Evolutionary conservation across 148 eudicot species (phyloP), one percentile per base, ranked within the genome.

Genomic region (Diospyros kaki): DNA sequence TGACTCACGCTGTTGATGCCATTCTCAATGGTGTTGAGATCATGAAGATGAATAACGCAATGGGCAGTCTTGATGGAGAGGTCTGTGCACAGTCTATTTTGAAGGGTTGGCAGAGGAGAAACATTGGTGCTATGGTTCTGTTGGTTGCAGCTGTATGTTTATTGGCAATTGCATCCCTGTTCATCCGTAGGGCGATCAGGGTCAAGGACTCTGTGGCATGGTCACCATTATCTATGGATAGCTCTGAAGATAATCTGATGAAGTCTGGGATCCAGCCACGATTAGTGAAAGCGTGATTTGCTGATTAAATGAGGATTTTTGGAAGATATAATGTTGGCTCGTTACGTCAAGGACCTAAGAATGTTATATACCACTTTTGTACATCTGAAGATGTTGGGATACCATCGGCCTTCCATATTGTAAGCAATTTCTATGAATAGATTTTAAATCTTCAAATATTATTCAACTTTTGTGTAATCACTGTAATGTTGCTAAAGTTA

Each of bases 1-100:
- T 75, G 51, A 61, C 82, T 3, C 80, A 74, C 54, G 86, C 87
- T 28, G 74, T 86, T 68, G 88, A 90, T 82, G 96, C 89, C 12
- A 85, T 94, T 45, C 66, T 94, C 60, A 94, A 94, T 77, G 98
- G 97, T 54, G 69, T 94, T 55, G 97, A 94, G 84, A 83, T 94
- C 68, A 81, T 89, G 73, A 90, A 86, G 75, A 42, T 92, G 82
- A 89, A 85, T 80, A 92, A 92, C 69, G 76, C 92, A 40, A 75
- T 89, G 87, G 78, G 88, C 58, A 92, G 98, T 68, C 78, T 94
- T 52, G 92, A 87, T 78, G 98, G 98, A 50, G 73, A 78, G 77
- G 78, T 86, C 3, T 89, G 85, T 64, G 79, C 80, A 0, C 78
- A 73, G 64, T 77, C 79, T 11, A 66, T 89, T 40, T 45, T 81